phyloP scores from a whole-genome alignment of 2,329 filamentous ascomycete species.

The Aureobasidium zeae region DNA sequence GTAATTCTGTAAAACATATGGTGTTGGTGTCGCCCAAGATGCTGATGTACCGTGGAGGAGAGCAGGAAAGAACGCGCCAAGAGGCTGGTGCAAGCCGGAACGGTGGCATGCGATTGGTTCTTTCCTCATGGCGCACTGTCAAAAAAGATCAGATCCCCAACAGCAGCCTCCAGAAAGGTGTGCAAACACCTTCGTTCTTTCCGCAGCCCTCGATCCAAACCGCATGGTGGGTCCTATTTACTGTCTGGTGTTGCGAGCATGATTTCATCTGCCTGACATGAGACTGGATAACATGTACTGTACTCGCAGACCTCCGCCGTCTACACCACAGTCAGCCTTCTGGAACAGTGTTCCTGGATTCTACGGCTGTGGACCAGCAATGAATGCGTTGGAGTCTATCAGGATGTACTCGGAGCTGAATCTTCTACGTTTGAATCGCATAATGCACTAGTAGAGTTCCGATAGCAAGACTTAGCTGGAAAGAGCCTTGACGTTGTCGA shows the following conservation, averaged over 20 bases:
- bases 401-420: slow-evolving; percentile 2
- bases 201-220: slow-evolving; percentile 2
- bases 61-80: slow-evolving; percentile 12
- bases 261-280: slow-evolving; percentile 7
- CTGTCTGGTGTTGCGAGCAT: slow-evolving; percentile 6
- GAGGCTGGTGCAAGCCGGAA: slow-evolving; percentile 6
- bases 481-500: slow-evolving; percentile 10
- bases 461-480: slow-evolving; percentile 10
- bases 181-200: background rate
- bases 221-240: background rate
- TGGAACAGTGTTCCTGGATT: slow-evolving; percentile 6
- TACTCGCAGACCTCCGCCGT: background rate
- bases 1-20: background rate
- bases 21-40: slow-evolving; percentile 3
- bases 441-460: slow-evolving; percentile 15
- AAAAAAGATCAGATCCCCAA: too few relatives aligned
- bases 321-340: background rate
- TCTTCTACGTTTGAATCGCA: slow-evolving; percentile 9
- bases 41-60: background rate
- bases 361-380: background rate
- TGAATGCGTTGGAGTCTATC: slow-evolving; percentile 4
- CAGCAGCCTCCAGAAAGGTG: too few relatives aligned
- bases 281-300: slow-evolving; percentile 6
- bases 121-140: slow-evolving; percentile 9
- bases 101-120: slow-evolving; percentile 3